Conservation (phyloP, 192 early-diverging fungal species). For the Backusella morwellensis region DNA sequence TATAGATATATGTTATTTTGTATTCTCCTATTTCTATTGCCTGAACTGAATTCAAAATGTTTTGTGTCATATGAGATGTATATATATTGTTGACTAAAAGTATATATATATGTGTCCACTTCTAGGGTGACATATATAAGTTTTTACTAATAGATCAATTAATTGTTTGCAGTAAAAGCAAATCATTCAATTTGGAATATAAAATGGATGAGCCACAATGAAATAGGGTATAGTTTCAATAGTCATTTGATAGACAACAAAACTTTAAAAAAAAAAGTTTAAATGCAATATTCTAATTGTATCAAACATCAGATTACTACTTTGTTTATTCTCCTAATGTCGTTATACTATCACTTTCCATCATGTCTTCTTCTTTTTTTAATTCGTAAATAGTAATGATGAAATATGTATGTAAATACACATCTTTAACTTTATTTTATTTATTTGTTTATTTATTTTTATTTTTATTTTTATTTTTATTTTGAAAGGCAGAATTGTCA, state of each 20-base stretch:
- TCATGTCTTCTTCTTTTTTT: neutral
- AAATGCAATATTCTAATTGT: constrained; percentile 3
- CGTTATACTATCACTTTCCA: neutral
- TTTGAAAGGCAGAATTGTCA: neutral
- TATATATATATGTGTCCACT: neutral
- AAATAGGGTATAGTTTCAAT: neutral
- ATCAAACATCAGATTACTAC: neutral
- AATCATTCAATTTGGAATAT: neutral
- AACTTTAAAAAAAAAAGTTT: neutral
- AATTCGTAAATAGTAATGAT: neutral
- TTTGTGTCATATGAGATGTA: neutral
- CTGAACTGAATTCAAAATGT: neutral
- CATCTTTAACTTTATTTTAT: neutral
- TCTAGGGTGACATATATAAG: neutral
- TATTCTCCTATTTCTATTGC: neutral
- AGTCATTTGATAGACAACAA: constrained; percentile 7
- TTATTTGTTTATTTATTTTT: neutral
- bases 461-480: no score
- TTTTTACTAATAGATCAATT: neutral
- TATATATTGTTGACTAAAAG: neutral
- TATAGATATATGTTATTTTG: neutral
- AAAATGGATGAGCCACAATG: neutral
- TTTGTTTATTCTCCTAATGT: neutral
- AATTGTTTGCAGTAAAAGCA: no score
- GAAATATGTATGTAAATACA: neutral